A percentile compares a stretch with the other conserved stretches of the same genome.
These are phyloP conservation scores for Fusarium pilosicola DNA, from an alignment of 2,329 filamentous ascomycete genomes.

Conservation along the genomic window DNA sequence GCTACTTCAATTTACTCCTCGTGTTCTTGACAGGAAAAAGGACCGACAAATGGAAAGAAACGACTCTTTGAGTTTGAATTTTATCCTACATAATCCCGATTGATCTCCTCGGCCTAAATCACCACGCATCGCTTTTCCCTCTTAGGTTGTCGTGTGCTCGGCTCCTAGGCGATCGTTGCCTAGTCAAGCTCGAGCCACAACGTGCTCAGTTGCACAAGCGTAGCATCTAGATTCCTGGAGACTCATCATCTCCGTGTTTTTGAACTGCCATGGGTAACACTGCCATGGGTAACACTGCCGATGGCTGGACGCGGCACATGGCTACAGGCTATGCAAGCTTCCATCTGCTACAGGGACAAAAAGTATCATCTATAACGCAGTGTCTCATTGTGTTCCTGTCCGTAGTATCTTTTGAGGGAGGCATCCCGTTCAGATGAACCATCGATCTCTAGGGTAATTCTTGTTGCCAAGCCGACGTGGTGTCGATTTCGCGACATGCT, in stretches of 20 bases:
- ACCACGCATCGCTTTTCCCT: constrained; percentile 16
- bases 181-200: constrained; percentile 25
- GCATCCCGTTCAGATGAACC: background rate
- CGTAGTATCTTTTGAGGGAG: background rate
- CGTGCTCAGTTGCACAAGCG: constrained; percentile 32
- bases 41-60: background rate
- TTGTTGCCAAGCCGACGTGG: background rate
- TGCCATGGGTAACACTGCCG: constrained; percentile 21
- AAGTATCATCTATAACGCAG: background rate
- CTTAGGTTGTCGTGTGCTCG: constrained; percentile 10
- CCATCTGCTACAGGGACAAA: constrained; percentile 1
- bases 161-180: constrained; percentile 27
- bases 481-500: background rate
- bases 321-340: constrained; percentile 24
- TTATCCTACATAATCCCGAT: constrained; percentile 5
- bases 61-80: background rate
- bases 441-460: constrained; percentile 16
- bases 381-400: background rate
- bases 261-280: constrained; percentile 28
- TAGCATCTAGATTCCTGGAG: constrained; percentile 31
- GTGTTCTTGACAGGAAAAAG: background rate
- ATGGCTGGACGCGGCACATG: constrained; percentile 27
- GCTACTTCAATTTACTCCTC: background rate
- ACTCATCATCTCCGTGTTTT: constrained; percentile 20
- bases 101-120: background rate